A percentile compares a stretch with the other conserved stretches of the same genome.
Evolutionary conservation across 768 basidiomycete species (phyloP).

Genomic region (Boletus huronensis): DNA sequence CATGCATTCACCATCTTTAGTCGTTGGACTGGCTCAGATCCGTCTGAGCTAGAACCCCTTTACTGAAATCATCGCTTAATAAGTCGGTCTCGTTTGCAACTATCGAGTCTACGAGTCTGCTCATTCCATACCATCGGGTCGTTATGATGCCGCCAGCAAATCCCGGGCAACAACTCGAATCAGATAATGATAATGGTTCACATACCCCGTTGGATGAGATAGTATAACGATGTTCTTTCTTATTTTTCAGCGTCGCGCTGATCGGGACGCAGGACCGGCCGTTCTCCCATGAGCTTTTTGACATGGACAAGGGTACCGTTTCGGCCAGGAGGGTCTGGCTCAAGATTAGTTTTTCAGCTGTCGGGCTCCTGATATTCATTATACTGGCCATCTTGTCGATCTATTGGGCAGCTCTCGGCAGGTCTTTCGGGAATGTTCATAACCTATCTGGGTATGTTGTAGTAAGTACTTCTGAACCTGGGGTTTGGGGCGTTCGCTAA

Average conservation of each 20-base stretch:
- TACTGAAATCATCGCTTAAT: constrained; percentile 15
- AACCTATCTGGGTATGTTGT: constrained; percentile 56
- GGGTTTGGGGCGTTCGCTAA: not conserved
- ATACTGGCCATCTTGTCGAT: constrained; percentile 53
- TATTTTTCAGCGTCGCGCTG: constrained; percentile 2
- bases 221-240: constrained; percentile 5
- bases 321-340: constrained; percentile 39
- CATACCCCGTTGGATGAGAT: constrained; percentile 1
- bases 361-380: constrained; percentile 37
- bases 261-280: constrained; percentile 19
- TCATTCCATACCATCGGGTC: not conserved
- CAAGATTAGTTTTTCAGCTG: constrained; percentile 36
- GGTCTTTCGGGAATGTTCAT: constrained; percentile 33
- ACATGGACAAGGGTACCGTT: constrained; percentile 27
- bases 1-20: not conserved
- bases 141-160: constrained; percentile 1
- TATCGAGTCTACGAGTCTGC: not conserved
- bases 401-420: constrained; percentile 59
- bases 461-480: constrained; percentile 34
- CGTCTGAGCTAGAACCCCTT: not conserved
- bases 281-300: constrained; percentile 30
- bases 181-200: not conserved
- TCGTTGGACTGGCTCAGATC: too few relatives aligned
- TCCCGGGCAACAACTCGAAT: not conserved
- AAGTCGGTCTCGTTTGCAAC: constrained; percentile 8